Conservation (phyloP, 2,329 filamentous ascomycete species). For the Metarhizium anisopliae region DNA sequence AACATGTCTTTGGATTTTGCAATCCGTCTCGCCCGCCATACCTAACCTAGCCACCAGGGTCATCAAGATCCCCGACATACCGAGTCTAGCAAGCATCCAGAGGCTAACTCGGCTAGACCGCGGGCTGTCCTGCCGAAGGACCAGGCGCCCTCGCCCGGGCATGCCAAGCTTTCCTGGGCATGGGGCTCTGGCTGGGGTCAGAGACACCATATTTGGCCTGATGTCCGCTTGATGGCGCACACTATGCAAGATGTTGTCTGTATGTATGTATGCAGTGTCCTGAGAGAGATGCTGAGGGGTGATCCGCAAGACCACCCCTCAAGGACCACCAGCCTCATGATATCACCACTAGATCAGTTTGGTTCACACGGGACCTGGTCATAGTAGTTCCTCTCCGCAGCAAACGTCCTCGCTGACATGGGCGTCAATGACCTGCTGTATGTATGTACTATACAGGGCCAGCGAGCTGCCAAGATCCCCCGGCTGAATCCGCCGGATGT, state of each 20-base stretch:
- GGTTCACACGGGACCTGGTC: too few species aligned
- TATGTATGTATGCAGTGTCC: neutral
- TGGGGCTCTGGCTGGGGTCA: slow-evolving; percentile 14
- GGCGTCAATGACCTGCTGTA: too few species aligned
- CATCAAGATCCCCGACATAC: too few species aligned
- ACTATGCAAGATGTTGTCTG: slow-evolving; percentile 3
- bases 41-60: neutral
- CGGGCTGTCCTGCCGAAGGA: slow-evolving; percentile 2
- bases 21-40: neutral
- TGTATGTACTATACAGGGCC: too few species aligned
- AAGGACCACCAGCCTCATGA: too few species aligned
- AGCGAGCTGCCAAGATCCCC: too few species aligned
- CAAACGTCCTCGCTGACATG: too few species aligned
- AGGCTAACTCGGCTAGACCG: slow-evolving; percentile 1
- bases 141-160: slow-evolving; percentile 5
- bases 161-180: slow-evolving; percentile 20
- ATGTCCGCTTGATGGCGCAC: slow-evolving; percentile 7
- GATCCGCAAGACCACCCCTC: neutral
- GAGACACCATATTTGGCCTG: slow-evolving; percentile 12
- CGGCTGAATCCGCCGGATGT: too few species aligned
- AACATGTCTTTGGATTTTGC: neutral
- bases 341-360: too few species aligned
- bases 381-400: too few species aligned
- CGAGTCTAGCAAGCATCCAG: neutral
- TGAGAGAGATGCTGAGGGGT: neutral